Percentiles rank a stretch among this genome's conserved stretches.
These are phyloP conservation scores for Cynara cardunculus DNA, from an alignment of 129 eudicot species.

Conservation along the genomic window DNA sequence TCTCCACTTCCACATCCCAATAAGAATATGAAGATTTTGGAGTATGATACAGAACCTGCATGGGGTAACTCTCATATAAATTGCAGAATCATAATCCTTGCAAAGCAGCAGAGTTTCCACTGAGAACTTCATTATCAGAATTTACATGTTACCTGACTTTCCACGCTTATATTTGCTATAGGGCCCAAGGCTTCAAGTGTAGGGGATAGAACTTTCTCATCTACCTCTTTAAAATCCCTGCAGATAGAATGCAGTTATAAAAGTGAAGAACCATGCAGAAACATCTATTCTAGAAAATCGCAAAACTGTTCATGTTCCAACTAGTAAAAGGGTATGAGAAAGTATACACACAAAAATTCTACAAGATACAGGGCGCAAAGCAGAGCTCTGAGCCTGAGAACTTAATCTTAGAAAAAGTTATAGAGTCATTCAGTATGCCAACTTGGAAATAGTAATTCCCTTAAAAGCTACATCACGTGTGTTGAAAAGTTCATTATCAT, in stretches of 20 bases:
- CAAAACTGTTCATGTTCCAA: not conserved
- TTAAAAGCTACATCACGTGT: not conserved
- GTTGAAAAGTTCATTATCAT: not conserved
- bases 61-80: slow-evolving; percentile 1
- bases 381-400: slow-evolving; percentile 1
- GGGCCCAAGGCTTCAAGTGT: slow-evolving; percentile 64
- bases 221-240: slow-evolving; percentile 84
- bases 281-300: not conserved
- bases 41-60: slow-evolving; percentile 93
- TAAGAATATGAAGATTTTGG: slow-evolving; percentile 87
- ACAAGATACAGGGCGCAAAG: not conserved
- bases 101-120: slow-evolving; percentile 6
- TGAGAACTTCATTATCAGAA: not conserved
- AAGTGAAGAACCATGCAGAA: not conserved
- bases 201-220: slow-evolving; percentile 70
- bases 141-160: slow-evolving; percentile 70
- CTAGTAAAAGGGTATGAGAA: not conserved
- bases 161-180: slow-evolving; percentile 75
- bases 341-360: not conserved
- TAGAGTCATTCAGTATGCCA: not conserved
- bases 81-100: slow-evolving; percentile 7
- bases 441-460: not conserved
- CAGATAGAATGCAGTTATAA: slow-evolving; percentile 15
- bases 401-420: not conserved
- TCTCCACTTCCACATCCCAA: slow-evolving; percentile 69